Percentiles rank a stretch among this genome's conserved stretches.
Conservation (phyloP, 1,284 basidiomycete species). For the Irpex rosettiformis region DNA sequence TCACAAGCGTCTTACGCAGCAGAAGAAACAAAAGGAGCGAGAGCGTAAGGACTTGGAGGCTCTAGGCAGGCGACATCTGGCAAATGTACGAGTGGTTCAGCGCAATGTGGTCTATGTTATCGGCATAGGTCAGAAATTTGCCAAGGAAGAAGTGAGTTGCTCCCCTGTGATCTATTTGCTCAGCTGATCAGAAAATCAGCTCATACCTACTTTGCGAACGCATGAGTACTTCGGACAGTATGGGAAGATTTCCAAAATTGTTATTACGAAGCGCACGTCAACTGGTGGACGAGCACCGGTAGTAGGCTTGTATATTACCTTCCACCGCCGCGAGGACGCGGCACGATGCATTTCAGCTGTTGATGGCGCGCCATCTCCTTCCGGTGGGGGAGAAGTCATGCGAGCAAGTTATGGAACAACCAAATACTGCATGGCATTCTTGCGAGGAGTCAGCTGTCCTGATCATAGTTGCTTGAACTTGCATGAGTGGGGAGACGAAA, state of each 20-base stretch:
- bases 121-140: constrained; percentile 86
- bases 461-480: constrained; percentile 91
- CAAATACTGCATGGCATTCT: constrained; percentile 96
- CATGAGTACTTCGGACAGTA: constrained; percentile 99
- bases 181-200: constrained; percentile 43
- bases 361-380: constrained; percentile 86
- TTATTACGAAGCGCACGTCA: constrained; percentile 87
- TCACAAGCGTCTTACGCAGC: constrained; percentile 92
- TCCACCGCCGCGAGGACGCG: constrained; percentile 93
- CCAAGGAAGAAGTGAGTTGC: constrained; percentile 88
- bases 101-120: constrained; percentile 97
- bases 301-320: constrained; percentile 95
- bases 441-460: constrained; percentile 84
- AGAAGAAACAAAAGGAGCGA: constrained; percentile 92
- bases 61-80: constrained; percentile 83
- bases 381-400: constrained; percentile 78
- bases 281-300: constrained; percentile 74
- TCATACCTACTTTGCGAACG: constrained; percentile 91
- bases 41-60: constrained; percentile 95
- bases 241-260: constrained; percentile 95
- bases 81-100: constrained; percentile 95
- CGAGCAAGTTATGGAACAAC: constrained; percentile 96
- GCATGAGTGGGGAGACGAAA: constrained; percentile 98
- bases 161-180: constrained; percentile 2
- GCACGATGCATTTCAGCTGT: constrained; percentile 90